Base-by-base conservation (phyloP, 305 asterid species). In the Plantago rigida region DNA sequence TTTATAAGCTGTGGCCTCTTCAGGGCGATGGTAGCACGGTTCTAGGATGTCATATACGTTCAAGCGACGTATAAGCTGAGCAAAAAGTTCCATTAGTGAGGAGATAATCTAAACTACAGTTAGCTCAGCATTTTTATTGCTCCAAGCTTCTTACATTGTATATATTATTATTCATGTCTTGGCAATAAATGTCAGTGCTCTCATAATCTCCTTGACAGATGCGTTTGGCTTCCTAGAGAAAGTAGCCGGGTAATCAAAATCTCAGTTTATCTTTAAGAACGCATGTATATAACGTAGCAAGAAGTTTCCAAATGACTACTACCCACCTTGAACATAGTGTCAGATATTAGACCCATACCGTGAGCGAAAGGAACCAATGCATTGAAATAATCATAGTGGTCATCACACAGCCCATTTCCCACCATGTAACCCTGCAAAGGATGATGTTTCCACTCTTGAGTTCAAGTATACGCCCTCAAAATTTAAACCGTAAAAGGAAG, bases 321-420 rank as follows among this genome's bases (percentile, higher is more conserved):
- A 41, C 46, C 2, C 13, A 68, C 87, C 77, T 83, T 71, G 47
- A 63, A 71, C 69, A 83, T 68, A 45, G 10, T 44, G 42, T 74
- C 71, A 4, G 88, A 62, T 54, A 78, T 72, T 24, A 83, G 73
- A 69, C 79, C 86, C 83, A 81, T 81, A 47, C 89, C 83, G n/a
- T 78, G 80, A n/a, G 75, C 80, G 67, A 77, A 81, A 49, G 76
- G 79, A 54, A 83, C 69, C 9, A 78, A 72, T 4, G 84, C 77
- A 66, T 78, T 76, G 15, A 77, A 2, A 41, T 41, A 84, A 59
- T 83, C 89, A 71, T 63, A 78, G 6, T 61, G 10, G 6, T 7
- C 2, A 41, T 78, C 89, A 55, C 78, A 65, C 29, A 76, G 74
- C 14, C 89, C 89, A 57, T 83, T 78, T 52, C 89, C 89, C 49